Evolutionary conservation across 495 filamentous ascomycete species (phyloP).

Genomic region (Tuber brumale): DNA sequence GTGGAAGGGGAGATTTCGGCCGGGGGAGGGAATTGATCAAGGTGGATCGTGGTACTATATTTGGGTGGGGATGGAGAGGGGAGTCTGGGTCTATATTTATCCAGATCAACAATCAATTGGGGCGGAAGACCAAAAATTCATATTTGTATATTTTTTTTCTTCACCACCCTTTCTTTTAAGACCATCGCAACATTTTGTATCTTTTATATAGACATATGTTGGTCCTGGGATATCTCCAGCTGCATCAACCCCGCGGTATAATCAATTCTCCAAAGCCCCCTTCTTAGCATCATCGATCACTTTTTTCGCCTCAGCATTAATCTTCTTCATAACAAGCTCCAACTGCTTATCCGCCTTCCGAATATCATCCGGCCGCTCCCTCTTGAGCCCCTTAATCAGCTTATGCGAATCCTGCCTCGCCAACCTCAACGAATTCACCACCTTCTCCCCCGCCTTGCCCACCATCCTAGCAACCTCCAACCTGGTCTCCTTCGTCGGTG

Average conservation of each 20-base stretch:
- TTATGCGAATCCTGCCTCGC: slow-evolving; percentile 36
- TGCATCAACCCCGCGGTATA: not conserved
- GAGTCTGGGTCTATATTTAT: not conserved
- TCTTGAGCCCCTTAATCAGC: slow-evolving; percentile 27
- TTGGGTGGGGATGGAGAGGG: not conserved
- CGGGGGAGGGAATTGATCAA: not conserved
- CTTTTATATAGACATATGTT: not conserved
- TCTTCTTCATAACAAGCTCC: slow-evolving; percentile 38
- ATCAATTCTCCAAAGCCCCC: slow-evolving; percentile 21
- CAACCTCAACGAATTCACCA: slow-evolving; percentile 33
- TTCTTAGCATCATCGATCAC: slow-evolving; percentile 37
- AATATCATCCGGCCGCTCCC: slow-evolving; percentile 34
- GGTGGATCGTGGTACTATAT: not conserved
- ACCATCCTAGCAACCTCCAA: slow-evolving; percentile 19
- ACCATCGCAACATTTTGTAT: not conserved
- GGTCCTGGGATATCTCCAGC: not conserved
- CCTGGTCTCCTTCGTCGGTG: slow-evolving; percentile 37
- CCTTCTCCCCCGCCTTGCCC: slow-evolving; percentile 31
- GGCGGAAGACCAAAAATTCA: not conserved
- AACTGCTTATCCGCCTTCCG: slow-evolving; percentile 39
- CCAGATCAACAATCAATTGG: not conserved
- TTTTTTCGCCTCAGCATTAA: slow-evolving; percentile 30
- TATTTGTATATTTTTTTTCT: not conserved
- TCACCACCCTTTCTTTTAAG: not conserved
- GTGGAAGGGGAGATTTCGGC: not conserved